These are phyloP conservation scores for Fragosphaeria purpurea DNA, from an alignment of 2,329 filamentous ascomycete species.

Conservation along the genomic window DNA sequence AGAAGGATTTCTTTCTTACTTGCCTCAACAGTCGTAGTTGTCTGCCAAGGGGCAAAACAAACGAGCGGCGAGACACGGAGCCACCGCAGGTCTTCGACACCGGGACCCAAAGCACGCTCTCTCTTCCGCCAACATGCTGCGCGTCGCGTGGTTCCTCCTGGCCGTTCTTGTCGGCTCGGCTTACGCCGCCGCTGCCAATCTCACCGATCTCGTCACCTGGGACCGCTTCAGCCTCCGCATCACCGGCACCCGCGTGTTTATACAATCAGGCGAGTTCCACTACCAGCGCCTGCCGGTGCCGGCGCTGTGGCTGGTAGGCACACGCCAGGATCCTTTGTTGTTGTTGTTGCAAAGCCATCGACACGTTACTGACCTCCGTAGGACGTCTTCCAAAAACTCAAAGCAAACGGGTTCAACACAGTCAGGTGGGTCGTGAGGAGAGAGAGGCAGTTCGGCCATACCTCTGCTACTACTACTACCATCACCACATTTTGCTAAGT, in stretches of 20 bases:
- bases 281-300: constrained; percentile 43
- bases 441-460: too few species aligned
- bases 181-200: constrained; percentile 21
- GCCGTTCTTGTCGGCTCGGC: too few species aligned
- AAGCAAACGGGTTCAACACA: constrained; percentile 67
- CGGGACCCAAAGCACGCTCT: too few species aligned
- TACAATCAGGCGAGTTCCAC: constrained; percentile 42
- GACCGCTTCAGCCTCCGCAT: constrained; percentile 40
- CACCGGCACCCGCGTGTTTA: constrained; percentile 36
- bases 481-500: constrained; percentile 20
- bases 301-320: constrained; percentile 39
- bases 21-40: too few species aligned
- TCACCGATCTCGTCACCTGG: constrained; percentile 37
- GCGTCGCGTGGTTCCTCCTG: too few species aligned
- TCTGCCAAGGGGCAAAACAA: too few species aligned
- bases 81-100: too few species aligned
- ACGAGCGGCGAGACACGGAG: too few species aligned
- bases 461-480: too few species aligned
- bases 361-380: constrained; percentile 10
- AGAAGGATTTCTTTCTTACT: too few species aligned
- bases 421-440: constrained; percentile 28
- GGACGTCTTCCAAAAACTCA: constrained; percentile 63
- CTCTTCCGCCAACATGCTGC: too few species aligned
- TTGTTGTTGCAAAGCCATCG: background rate
- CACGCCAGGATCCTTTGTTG: background rate